Evolutionary conservation across 116 monocot species (phyloP).

Genomic region (Trichopus zeylanicus): DNA sequence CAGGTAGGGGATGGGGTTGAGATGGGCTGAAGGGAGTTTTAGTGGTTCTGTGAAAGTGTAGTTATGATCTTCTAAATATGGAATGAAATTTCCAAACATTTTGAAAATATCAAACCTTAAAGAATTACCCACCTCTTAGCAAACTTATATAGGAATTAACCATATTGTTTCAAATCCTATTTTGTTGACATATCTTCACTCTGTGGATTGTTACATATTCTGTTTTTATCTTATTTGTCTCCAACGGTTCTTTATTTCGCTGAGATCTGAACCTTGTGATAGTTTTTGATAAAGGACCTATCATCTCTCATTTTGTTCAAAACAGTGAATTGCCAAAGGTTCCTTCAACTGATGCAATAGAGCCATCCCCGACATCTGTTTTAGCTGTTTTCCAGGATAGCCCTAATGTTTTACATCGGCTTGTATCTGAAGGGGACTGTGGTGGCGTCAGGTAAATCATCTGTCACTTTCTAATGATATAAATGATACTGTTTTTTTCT

Average conservation of each 20-base stretch:
- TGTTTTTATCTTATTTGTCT: background rate
- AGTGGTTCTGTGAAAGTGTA: no score
- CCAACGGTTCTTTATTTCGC: background rate
- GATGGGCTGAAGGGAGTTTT: no score
- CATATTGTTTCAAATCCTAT: no score
- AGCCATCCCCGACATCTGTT: conserved; percentile 76
- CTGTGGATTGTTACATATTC: no score
- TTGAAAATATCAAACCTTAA: no score
- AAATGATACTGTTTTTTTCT: background rate
- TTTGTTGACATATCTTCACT: no score
- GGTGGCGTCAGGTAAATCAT: conserved; percentile 56
- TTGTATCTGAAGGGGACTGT: conserved; percentile 69
- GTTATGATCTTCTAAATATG: no score
- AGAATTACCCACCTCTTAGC: no score
- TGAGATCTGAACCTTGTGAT: background rate
- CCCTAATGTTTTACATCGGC: conserved; percentile 65
- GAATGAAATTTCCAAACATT: no score
- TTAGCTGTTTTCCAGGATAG: conserved; percentile 59
- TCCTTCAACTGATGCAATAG: conserved; percentile 28
- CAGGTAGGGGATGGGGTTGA: no score
- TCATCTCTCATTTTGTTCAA: background rate
- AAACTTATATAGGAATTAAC: no score
- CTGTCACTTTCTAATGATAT: background rate
- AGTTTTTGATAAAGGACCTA: background rate
- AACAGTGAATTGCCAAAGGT: conserved; percentile 47